These are phyloP conservation scores for Chlamydomonas incerta DNA, from an alignment of 139 green algal genomes.

Conservation along the genomic window DNA sequence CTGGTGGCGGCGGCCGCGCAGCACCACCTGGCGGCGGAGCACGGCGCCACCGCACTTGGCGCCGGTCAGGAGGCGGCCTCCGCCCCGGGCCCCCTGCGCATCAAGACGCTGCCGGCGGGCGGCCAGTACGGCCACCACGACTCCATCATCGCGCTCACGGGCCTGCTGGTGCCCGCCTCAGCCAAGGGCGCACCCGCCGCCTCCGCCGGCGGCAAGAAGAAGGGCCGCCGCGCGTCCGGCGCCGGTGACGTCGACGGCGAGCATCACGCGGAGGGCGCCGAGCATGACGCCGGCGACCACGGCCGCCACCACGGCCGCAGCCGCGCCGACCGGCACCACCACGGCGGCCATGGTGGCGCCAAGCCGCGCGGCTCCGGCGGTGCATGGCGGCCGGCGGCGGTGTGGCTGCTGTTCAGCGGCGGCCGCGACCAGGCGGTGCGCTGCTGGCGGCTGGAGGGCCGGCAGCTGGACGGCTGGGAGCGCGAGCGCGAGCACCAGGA, in stretches of 20 bases:
- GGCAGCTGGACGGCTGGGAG: conserved; percentile 24
- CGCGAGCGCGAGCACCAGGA: background rate
- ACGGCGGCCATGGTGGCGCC: background rate
- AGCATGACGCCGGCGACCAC: background rate
- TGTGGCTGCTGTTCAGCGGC: conserved; percentile 34
- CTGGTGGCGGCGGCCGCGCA: no score
- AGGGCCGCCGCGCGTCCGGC: background rate
- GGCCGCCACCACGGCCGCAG: background rate
- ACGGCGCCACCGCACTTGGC: no score
- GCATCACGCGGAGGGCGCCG: no score
- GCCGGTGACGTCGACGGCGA: no score
- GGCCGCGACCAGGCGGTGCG: conserved; percentile 31
- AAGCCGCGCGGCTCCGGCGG: background rate
- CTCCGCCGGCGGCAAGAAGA: background rate
- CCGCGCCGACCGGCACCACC: no score
- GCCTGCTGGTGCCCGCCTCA: background rate
- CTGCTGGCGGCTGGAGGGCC: conserved; percentile 23
- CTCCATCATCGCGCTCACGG: background rate
- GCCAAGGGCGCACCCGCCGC: background rate
- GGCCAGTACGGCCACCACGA: conserved; percentile 30
- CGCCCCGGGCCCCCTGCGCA: background rate
- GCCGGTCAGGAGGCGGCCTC: no score
- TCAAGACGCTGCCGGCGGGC: background rate
- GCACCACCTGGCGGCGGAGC: no score
- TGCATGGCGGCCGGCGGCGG: background rate